Conservation (phyloP, 768 basidiomycete species). For the Serendipita vermifera region DNA sequence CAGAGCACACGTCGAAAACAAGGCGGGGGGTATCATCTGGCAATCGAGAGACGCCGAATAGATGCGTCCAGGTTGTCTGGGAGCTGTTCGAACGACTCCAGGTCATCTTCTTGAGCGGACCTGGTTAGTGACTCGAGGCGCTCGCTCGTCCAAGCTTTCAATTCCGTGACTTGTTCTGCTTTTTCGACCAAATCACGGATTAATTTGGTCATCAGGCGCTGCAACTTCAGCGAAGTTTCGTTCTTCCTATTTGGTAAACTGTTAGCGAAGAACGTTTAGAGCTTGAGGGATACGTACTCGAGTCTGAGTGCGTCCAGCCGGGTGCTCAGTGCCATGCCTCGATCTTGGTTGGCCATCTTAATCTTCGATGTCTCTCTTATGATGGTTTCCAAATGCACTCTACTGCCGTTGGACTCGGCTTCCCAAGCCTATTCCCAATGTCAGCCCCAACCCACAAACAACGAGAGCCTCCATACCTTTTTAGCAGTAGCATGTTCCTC, state of each 20-base stretch:
- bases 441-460: slow-evolving; percentile 2
- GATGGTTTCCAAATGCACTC: slow-evolving; percentile 49
- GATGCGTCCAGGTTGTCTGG: not conserved
- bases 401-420: slow-evolving; percentile 56
- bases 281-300: slow-evolving; percentile 35
- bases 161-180: not conserved
- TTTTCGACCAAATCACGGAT: not conserved
- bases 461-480: not conserved
- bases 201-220: not conserved
- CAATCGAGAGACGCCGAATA: not conserved
- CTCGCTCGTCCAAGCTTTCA: not conserved
- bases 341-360: slow-evolving; percentile 58
- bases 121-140: not conserved
- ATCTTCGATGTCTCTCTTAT: slow-evolving; percentile 65
- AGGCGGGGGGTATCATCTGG: too few relatives aligned
- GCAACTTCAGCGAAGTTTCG: not conserved
- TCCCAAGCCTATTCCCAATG: slow-evolving; percentile 49
- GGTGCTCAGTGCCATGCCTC: slow-evolving; percentile 72
- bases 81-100: not conserved
- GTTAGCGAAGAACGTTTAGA: not conserved
- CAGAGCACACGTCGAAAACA: too few relatives aligned
- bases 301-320: slow-evolving; percentile 65
- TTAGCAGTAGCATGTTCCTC: slow-evolving; percentile 39
- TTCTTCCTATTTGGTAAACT: not conserved
- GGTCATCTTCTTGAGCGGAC: slow-evolving; percentile 1